Percentiles rank a stretch among this genome's conserved stretches.
phyloP scores from a whole-genome alignment of 306 rosid species.

The Cucumis cinereus region DNA sequence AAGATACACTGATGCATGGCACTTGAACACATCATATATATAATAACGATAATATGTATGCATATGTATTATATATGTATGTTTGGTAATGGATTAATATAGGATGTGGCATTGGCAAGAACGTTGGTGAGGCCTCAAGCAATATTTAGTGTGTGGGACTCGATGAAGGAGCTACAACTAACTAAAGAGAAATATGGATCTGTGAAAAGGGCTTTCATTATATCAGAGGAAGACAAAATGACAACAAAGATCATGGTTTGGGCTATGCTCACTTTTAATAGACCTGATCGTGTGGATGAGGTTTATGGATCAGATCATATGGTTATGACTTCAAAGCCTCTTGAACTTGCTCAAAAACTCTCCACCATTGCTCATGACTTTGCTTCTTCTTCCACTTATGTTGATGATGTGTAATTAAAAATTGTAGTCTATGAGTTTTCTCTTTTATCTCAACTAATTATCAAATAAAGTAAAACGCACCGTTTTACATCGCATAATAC shows the following conservation, averaged over 20 bases:
- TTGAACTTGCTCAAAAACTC: slow-evolving; percentile 14
- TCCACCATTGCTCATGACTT: background rate
- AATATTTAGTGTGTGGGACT: slow-evolving; percentile 14
- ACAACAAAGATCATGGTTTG: background rate
- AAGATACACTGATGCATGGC: no score
- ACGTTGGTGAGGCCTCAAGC: slow-evolving; percentile 25
- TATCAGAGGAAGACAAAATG: slow-evolving; percentile 17
- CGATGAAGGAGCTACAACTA: slow-evolving; percentile 11
- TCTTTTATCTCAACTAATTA: no score
- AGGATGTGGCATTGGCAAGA: slow-evolving; percentile 7
- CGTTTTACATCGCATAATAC: no score
- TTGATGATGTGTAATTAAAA: no score
- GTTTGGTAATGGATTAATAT: no score
- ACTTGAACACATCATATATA: no score
- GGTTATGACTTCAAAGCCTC: slow-evolving; percentile 33
- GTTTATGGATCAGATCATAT: slow-evolving; percentile 28
- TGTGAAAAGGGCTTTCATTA: slow-evolving; percentile 18
- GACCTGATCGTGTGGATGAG: slow-evolving; percentile 17
- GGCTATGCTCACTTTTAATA: slow-evolving; percentile 16
- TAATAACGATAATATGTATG: no score
- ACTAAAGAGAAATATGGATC: slow-evolving; percentile 15
- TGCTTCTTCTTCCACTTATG: background rate
- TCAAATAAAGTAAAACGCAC: no score
- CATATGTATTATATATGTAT: no score
- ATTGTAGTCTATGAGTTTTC: no score